Conservation (phyloP, 2,329 filamentous ascomycete species). For the Cryphonectria japonica region DNA sequence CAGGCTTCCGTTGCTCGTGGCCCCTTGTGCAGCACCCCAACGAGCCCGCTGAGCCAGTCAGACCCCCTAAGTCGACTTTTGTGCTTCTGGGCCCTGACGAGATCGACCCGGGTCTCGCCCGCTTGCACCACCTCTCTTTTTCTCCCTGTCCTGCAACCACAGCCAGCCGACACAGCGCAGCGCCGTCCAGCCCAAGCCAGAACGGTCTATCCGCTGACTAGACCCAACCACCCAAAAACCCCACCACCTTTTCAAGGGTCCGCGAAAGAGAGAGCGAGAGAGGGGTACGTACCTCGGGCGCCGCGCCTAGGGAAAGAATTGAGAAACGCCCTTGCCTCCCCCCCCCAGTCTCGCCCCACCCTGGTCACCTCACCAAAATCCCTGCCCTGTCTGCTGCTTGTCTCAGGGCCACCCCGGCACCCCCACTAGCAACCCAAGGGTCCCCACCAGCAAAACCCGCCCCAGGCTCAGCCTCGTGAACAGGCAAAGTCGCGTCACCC, state of each 20-base stretch:
- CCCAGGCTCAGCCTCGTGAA: slow-evolving; percentile 30
- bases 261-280: no score
- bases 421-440: slow-evolving; percentile 13
- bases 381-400: slow-evolving; percentile 21
- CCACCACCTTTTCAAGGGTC: neutral
- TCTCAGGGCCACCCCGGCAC: slow-evolving; percentile 3
- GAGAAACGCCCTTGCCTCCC: neutral
- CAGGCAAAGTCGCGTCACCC: slow-evolving; percentile 28
- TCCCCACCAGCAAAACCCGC: slow-evolving; percentile 17
- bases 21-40: slow-evolving; percentile 15
- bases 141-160: neutral
- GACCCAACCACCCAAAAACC: slow-evolving; percentile 13
- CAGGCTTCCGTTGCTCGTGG: slow-evolving; percentile 29
- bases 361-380: slow-evolving; percentile 4
- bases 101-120: slow-evolving; percentile 30
- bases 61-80: neutral
- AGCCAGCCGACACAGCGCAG: slow-evolving; percentile 15
- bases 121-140: slow-evolving; percentile 1
- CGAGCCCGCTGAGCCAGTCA: slow-evolving; percentile 29
- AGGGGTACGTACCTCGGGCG: neutral
- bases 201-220: slow-evolving; percentile 27
- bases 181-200: slow-evolving; percentile 24
- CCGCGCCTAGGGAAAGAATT: neutral
- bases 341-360: neutral
- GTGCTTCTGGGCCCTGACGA: slow-evolving; percentile 15